Base-by-base conservation (phyloP, 805 yeast species). In the Pichia exigua region DNA sequence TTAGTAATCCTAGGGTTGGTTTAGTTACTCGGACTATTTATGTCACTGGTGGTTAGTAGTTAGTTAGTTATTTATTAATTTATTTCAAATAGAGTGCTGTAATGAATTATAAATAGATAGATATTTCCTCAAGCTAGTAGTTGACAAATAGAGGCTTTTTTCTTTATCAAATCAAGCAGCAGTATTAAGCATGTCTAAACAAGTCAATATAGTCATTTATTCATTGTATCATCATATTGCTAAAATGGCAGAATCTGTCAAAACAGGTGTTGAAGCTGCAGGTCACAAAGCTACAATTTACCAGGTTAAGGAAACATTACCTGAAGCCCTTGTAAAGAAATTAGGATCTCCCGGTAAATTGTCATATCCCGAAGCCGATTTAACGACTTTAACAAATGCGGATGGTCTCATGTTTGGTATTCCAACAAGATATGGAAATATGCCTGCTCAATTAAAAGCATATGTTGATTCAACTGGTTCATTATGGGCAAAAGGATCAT, bases 371-470 rank as follows among this genome's bases (percentile, higher is more conserved):
- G 65, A 78, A 52, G 87, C 87, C 38, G 73, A 82, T 7, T 60
- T 69, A 5, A 83, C 77, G 12, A 76, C 78, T 3, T 73, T 88
- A 59, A 66, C 68, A 26, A 70, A 76, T 53, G 41, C 32, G 27
- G 95, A 90, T 64, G 95, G 91, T 46, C 80, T 85, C 72, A 57
- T 90, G 57, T 86, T 89, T 60, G 97, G 97, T 64, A 67, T 85
- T 58, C 95, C 96, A 61, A 85, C 96, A 50, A 81, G 96, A 70
- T 89, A 71, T 65, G 97, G 96, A 69, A 79, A 75, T 66, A 70
- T 76, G 70, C 92, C 95, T 49, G 84, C 88, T 44, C 95, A 88
- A 69, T 77, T 83, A 75, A 78, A 77, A 68, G 72, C 85, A 21
- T 87, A 85, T 75, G 78, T 86, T 78, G 95, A 85, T 63, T 68